Conservation (phyloP, 495 filamentous ascomycete species). For the Umbilicaria muhlenbergii region DNA sequence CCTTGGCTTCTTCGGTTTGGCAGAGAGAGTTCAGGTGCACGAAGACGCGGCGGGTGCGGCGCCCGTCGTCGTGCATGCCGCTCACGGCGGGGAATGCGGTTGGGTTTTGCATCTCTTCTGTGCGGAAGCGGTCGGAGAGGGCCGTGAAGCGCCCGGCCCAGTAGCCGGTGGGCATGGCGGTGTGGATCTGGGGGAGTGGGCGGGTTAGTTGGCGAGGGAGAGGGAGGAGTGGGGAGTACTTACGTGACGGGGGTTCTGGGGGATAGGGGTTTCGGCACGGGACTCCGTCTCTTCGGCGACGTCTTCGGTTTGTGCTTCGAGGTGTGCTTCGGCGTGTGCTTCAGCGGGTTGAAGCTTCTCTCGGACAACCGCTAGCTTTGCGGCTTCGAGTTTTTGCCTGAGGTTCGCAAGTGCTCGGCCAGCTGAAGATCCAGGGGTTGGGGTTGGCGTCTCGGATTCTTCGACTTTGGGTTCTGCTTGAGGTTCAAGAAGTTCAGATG, state of each 20-base stretch:
- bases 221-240: not conserved
- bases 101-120: constrained; percentile 18
- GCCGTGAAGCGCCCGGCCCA: constrained; percentile 42
- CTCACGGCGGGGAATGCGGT: constrained; percentile 11
- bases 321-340: constrained; percentile 47
- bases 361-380: too few species aligned
- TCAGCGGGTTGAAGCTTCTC: constrained; percentile 34
- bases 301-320: constrained; percentile 50
- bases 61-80: constrained; percentile 22
- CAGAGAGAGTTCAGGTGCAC: constrained; percentile 30
- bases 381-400: too few species aligned
- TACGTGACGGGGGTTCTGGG: constrained; percentile 3
- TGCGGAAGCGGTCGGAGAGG: constrained; percentile 35
- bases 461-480: too few species aligned
- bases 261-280: constrained; percentile 17
- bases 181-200: constrained; percentile 10
- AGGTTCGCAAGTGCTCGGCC: too few species aligned
- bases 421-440: too few species aligned
- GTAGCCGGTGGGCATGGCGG: constrained; percentile 18
- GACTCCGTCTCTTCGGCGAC: constrained; percentile 56
- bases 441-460: too few species aligned
- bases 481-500: too few species aligned
- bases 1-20: constrained; percentile 29
- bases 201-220: not conserved
- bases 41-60: constrained; percentile 31